phyloP scores from a whole-genome alignment of 306 rosid species.

The Pyrus pyrifolia region DNA sequence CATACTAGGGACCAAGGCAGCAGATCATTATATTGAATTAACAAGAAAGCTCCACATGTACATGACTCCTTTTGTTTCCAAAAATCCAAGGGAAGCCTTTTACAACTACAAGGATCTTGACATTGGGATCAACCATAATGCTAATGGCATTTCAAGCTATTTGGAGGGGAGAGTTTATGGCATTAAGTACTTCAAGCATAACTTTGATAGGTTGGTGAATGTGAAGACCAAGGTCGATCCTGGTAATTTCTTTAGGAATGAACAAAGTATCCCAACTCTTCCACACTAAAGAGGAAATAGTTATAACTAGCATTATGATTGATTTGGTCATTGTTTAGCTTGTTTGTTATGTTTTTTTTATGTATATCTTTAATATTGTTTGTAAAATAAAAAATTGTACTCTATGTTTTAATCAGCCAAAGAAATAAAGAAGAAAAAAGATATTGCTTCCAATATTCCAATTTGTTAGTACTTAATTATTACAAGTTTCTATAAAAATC shows the following conservation, averaged over 20 bases:
- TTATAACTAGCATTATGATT: neutral
- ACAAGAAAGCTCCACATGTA: constrained; percentile 15
- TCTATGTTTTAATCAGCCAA: too few species aligned
- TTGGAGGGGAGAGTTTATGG: constrained; percentile 44
- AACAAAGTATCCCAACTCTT: constrained; percentile 54
- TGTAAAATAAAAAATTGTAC: too few species aligned
- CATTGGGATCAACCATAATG: constrained; percentile 35
- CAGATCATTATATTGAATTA: constrained; percentile 5
- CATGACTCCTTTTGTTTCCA: constrained; percentile 26
- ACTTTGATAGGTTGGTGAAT: constrained; percentile 48
- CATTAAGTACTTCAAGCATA: constrained; percentile 32
- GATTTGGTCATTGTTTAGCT: neutral
- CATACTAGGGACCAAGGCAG: constrained; percentile 1
- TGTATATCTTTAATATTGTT: too few species aligned
- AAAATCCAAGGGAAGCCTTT: constrained; percentile 24
- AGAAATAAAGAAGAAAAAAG: too few species aligned
- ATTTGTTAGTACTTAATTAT: too few species aligned
- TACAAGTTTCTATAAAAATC: too few species aligned
- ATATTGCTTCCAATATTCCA: too few species aligned
- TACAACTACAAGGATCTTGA: constrained; percentile 25
- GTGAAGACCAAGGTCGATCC: constrained; percentile 61
- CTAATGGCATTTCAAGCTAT: constrained; percentile 20
- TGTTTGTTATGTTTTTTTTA: neutral
- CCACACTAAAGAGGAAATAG: neutral
- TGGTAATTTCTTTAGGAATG: constrained; percentile 47